A percentile compares a stretch with the other conserved stretches of the same genome.
phyloP scores from a whole-genome alignment of 495 filamentous ascomycete genomes.

The Hypoxylon perforatum region DNA sequence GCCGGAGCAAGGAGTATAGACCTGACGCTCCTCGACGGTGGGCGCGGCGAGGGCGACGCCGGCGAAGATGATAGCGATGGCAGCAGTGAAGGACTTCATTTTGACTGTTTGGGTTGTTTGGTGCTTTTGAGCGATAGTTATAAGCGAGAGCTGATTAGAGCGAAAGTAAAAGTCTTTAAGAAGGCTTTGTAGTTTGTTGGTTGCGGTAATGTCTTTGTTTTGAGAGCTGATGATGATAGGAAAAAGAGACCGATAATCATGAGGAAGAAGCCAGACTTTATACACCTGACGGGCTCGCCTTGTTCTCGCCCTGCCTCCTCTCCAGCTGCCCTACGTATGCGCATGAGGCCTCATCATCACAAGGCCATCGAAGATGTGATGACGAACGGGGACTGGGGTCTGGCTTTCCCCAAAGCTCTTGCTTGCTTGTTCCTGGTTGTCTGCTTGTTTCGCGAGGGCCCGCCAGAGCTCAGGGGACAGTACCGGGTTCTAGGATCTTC shows the following conservation, averaged over 20 bases:
- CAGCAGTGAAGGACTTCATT: constrained; percentile 43
- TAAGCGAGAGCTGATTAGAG: background rate
- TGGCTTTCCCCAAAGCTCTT: constrained; percentile 5
- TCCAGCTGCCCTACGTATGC: background rate
- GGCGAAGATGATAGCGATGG: constrained; percentile 23
- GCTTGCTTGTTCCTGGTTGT: constrained; percentile 16
- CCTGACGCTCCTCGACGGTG: constrained; percentile 45
- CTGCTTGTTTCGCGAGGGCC: constrained; percentile 20
- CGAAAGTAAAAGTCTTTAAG: constrained; percentile 12
- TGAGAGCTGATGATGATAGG: constrained; percentile 5
- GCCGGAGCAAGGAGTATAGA: constrained; percentile 52
- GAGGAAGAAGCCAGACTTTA: constrained; percentile 16
- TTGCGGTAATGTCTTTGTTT: constrained; percentile 9
- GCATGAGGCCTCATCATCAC: constrained; percentile 17
- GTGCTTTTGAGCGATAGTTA: background rate
- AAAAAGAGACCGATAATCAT: background rate
- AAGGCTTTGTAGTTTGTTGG: constrained; percentile 10
- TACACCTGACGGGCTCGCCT: constrained; percentile 3
- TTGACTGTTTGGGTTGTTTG: constrained; percentile 18
- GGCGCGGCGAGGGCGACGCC: constrained; percentile 39
- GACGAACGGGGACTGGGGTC: constrained; percentile 12
- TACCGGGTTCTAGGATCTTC: constrained; percentile 25
- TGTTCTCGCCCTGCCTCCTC: background rate
- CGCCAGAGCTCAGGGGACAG: background rate
- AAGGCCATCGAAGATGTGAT: constrained; percentile 16